Evolutionary conservation across 176 grass and related monocot genomes (phyloP).

Genomic region (Triticum urartu): DNA sequence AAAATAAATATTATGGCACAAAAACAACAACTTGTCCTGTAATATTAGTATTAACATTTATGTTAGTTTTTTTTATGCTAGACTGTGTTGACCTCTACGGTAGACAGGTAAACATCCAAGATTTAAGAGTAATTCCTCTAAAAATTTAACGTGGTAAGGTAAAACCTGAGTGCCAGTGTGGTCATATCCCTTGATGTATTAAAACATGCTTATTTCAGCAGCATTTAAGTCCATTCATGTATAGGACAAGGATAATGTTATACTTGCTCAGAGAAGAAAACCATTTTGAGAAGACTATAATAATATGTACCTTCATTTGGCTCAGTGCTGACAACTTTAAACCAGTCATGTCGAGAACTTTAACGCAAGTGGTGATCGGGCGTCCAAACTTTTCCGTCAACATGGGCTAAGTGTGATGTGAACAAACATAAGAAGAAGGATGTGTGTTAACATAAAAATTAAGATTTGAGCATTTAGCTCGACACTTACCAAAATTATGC

Average conservation of each 20-base stretch:
- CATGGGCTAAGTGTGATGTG: constrained; percentile 53
- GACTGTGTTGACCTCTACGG: neutral
- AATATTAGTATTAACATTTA: neutral
- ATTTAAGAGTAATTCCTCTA: neutral
- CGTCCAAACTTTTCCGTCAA: constrained; percentile 58
- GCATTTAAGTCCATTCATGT: neutral
- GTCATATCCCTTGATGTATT: neutral
- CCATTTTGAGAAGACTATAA: neutral
- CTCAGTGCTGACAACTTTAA: constrained; percentile 80
- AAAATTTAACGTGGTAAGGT: neutral
- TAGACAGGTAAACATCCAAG: constrained; percentile 8
- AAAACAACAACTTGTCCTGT: neutral
- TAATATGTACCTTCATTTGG: constrained; percentile 84
- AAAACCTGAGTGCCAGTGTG: neutral
- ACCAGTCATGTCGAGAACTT: constrained; percentile 95
- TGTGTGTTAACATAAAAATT: neutral
- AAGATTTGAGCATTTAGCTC: neutral
- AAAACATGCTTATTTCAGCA: constrained; percentile 3
- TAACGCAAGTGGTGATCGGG: constrained; percentile 62
- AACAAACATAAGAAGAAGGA: constrained; percentile 9
- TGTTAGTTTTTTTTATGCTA: neutral
- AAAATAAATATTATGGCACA: neutral
- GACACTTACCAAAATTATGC: constrained; percentile 72
- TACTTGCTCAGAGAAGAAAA: neutral
- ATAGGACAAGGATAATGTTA: neutral